Conservation (phyloP, 192 early-diverging fungal genomes). For the Diversispora eburnea region DNA sequence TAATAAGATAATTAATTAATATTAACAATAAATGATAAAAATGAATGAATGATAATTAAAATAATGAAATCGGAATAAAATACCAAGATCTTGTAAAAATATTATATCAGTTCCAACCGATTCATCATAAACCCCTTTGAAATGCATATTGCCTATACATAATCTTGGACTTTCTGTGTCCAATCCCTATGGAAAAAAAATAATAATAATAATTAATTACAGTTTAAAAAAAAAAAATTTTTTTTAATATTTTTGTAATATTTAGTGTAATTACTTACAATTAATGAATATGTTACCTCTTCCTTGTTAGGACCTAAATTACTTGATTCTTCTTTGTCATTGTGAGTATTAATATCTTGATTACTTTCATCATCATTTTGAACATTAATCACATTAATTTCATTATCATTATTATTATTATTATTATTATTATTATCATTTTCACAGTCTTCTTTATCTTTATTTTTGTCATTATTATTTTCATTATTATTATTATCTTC, state of each 20-base stretch:
- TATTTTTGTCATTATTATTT: no score
- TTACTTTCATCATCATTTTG: not conserved
- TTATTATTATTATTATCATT: no score
- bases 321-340: not conserved
- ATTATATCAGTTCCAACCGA: constrained; percentile 16
- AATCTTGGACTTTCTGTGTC: constrained; percentile 2
- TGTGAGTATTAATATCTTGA: not conserved
- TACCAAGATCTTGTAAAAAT: constrained; percentile 4
- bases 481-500: no score
- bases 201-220: not conserved
- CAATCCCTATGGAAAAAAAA: not conserved
- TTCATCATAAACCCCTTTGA: constrained; percentile 17
- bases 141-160: constrained; percentile 13
- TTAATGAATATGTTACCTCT: not conserved
- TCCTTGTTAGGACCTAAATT: not conserved
- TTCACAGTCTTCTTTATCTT: no score
- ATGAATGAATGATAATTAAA: not conserved
- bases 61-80: not conserved
- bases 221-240: not conserved
- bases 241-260: not conserved
- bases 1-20: not conserved
- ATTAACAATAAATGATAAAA: not conserved
- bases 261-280: not conserved
- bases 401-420: no score
- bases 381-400: no score